Evolutionary conservation across 2,329 filamentous ascomycete genomes (phyloP), one percentile per base, ranked within the genome.

Genomic region (Aspergillus flavus): DNA sequence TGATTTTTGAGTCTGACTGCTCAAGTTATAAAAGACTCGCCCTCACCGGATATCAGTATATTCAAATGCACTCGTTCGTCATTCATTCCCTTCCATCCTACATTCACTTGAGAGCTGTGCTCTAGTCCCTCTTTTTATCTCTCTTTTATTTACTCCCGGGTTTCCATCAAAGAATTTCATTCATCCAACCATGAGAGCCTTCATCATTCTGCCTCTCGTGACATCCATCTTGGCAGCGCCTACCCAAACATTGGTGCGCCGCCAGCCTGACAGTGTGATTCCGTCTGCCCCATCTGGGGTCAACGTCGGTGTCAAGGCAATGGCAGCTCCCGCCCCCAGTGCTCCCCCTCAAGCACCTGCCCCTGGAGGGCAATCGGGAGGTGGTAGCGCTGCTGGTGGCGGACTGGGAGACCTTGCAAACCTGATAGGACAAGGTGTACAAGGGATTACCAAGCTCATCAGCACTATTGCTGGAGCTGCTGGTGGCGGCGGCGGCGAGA

Each of bases 381-480:
- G 23, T 14, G 23, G 45, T 19, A 28, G 45, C 45, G 23, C n/a
- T 28, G 45, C n/a, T 6, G 23, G 45, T 2, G 23, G 23, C 7
- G 45, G 45, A 12, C 14, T 48, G 21, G 45, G 45, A 16, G 45
- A 48, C 28, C 45, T 48, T 14, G 23, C 45, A 3, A 48, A 19
- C 21, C 23, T 48, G 23, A 48, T 48, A 21, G 45, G 23, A 43
- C 45, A 66, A 1, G 67, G 68, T 32, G 64, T 57, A 12, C 54
- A 62, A 28, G 1, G 67, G 16, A 30, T 68, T 66, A 32, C 43
- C 50, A 34, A 59, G 23, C 21, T 48, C 14, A 48, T 48, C 23
- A 28, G 23, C 45, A 48, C n/a, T 16, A 16, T 48, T 28, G 23
- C 45, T 3, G 45, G 23, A 14, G 45, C 21, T 28, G 23, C 45